Evolutionary conservation across 345 rosid genomes (phyloP), one percentile per base, ranked within the genome.

Genomic region (Gossypium ekmanianum): DNA sequence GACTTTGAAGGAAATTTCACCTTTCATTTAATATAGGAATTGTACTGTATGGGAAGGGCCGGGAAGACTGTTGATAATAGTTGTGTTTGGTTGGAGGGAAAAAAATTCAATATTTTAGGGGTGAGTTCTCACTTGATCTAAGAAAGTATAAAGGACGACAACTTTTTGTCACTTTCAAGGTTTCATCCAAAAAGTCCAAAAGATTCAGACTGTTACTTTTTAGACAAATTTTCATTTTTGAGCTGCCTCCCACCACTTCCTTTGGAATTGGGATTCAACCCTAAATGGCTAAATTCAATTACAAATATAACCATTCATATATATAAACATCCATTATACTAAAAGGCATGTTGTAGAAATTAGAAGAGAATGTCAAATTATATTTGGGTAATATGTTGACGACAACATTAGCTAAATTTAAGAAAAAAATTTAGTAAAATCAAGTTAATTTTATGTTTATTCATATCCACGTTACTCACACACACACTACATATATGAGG

Each of bases 141-240:
- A 22, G n/a, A 44, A 11, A 11, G 34, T 66, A 20, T n/a, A 6
- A 45, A 66, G 52, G 43, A 67, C 13, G 43, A 67, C 13, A 68
- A 58, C 68, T 73, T 61, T 34, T 48, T 43, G 77, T 41, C 68
- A 29, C 54, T 74, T 59, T 55, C 78, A 39, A 73, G 1, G 76
- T 43, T 65, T 59, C 66, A 66, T n/a, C 9, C 71, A 20, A 79
- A 34, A 84, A 80, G 87, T 84, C 84, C 81, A 77, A 79, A 82
- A 78, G 84, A 61, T 51, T 69, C 55, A 77, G 41, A 65, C 61
- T 22, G 61, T 51, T 34, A 18, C 43, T 71, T 79, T 77, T 11
- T 61, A 1, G 68, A 63, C 68, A 54, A 51, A 1, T 73, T 80
- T 80, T 68, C 47, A 44, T 44, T 9, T 55, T n/a, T 56, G 34